Percentiles rank a stretch among this genome's conserved stretches.
Conservation (phyloP, 1,284 basidiomycete species). For the Malassezia psittaci region DNA sequence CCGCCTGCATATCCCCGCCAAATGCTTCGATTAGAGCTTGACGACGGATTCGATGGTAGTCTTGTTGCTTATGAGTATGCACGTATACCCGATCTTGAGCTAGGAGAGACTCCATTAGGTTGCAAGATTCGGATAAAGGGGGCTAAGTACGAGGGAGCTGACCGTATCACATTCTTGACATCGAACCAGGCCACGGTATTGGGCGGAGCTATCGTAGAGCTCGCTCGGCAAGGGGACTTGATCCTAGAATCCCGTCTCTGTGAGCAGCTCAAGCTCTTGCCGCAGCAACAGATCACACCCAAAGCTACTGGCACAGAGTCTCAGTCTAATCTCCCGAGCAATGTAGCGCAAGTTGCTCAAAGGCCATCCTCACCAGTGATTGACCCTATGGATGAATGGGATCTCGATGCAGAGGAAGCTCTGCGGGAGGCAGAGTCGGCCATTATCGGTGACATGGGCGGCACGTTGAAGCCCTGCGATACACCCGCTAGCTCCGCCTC, state of each 20-base stretch:
- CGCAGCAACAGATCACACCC: neutral
- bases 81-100: neutral
- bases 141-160: neutral
- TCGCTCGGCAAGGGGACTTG: neutral
- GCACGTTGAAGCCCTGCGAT: neutral
- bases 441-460: no score
- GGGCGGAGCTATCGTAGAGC: constrained; percentile 7
- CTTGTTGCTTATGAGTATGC: constrained; percentile 6
- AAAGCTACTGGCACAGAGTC: neutral
- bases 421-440: constrained; percentile 10
- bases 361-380: no score
- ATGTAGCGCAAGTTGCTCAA: no score
- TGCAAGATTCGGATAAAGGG: constrained; percentile 7
- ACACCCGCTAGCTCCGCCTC: neutral
- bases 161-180: neutral
- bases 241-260: neutral
- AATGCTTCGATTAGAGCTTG: constrained; percentile 12
- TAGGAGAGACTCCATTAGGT: constrained; percentile 6
- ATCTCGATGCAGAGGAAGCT: constrained; percentile 12
- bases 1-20: neutral
- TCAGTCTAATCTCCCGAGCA: no score
- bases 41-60: constrained; percentile 2
- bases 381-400: neutral
- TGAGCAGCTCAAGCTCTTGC: neutral
- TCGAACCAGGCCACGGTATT: neutral